phyloP scores from a whole-genome alignment of 305 asterid genomes.

The Fraxinus platypoda region DNA sequence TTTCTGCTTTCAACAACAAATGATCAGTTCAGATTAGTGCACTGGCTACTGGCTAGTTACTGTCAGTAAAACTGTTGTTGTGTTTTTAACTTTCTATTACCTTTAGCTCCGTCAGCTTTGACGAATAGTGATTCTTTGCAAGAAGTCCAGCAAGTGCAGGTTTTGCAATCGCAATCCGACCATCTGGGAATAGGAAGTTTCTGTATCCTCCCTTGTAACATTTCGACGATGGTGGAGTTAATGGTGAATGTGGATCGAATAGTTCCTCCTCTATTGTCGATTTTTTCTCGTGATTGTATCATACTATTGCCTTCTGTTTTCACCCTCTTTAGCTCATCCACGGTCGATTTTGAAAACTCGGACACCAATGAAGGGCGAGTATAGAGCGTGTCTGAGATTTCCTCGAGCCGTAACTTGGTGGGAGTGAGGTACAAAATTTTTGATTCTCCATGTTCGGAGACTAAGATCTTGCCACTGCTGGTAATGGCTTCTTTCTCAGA shows the following conservation, averaged over 20 bases:
- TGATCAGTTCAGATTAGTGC: background rate
- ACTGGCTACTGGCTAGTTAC: background rate
- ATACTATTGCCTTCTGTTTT: background rate
- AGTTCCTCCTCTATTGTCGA: conserved; percentile 13
- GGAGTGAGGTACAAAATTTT: conserved; percentile 57
- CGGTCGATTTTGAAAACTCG: conserved; percentile 54
- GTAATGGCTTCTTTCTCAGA: conserved; percentile 33
- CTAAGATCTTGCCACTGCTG: conserved; percentile 58
- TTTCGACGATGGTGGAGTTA: conserved; percentile 61
- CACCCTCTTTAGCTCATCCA: conserved; percentile 3
- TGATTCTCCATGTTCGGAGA: conserved; percentile 70
- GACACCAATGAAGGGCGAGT: conserved; percentile 61
- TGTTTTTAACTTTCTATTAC: conserved; percentile 25
- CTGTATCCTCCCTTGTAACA: conserved; percentile 61
- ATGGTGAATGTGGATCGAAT: conserved; percentile 48
- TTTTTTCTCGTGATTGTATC: conserved; percentile 21
- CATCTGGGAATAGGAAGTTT: conserved; percentile 56
- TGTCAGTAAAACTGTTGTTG: background rate
- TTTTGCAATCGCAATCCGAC: conserved; percentile 89
- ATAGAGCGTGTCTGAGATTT: conserved; percentile 87
- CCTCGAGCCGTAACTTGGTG: conserved; percentile 65
- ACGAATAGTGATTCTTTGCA: conserved; percentile 65
- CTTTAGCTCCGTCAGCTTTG: conserved; percentile 67
- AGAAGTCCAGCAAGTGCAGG: conserved; percentile 71
- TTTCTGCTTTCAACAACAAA: conserved; percentile 35